Evolutionary conservation across 2,329 filamentous ascomycete species (phyloP).

Genomic region (Penicillium aurantiogriseum): DNA sequence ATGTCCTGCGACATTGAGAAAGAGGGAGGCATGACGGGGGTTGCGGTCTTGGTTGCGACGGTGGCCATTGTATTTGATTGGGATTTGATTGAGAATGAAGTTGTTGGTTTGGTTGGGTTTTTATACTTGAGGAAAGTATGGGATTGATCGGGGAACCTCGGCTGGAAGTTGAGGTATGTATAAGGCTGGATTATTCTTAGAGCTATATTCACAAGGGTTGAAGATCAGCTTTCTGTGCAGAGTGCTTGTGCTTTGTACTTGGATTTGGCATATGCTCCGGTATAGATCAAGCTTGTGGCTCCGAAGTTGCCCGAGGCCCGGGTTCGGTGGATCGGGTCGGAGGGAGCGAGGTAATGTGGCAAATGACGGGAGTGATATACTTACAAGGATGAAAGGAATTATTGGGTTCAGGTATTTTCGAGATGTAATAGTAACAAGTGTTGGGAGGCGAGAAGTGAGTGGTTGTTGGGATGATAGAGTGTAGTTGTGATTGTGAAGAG

Average conservation of each 20-base stretch:
- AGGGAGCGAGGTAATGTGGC: constrained; percentile 15
- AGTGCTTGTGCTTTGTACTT: constrained; percentile 4
- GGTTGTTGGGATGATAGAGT: not conserved
- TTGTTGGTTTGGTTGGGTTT: not conserved
- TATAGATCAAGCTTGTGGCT: constrained; percentile 8
- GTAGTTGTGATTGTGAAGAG: not conserved
- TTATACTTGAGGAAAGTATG: not conserved
- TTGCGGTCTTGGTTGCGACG: constrained; percentile 21
- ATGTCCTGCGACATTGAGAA: constrained; percentile 38
- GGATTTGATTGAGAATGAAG: not conserved
- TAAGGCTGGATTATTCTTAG: not conserved
- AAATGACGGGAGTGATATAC: constrained; percentile 7
- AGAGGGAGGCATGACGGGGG: constrained; percentile 18
- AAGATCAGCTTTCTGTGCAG: constrained; percentile 6
- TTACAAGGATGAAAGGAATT: constrained; percentile 10
- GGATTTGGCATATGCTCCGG: constrained; percentile 7
- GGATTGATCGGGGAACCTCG: constrained; percentile 7
- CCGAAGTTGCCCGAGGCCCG: constrained; percentile 19
- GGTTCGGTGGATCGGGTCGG: constrained; percentile 15
- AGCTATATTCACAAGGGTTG: not conserved
- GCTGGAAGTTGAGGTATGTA: not conserved
- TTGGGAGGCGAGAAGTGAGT: not conserved
- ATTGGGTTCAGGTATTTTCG: not conserved
- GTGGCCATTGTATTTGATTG: constrained; percentile 7
- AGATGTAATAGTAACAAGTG: not conserved